phyloP scores from a whole-genome alignment of 139 green algal species.

The Chlorella sorokiniana region DNA sequence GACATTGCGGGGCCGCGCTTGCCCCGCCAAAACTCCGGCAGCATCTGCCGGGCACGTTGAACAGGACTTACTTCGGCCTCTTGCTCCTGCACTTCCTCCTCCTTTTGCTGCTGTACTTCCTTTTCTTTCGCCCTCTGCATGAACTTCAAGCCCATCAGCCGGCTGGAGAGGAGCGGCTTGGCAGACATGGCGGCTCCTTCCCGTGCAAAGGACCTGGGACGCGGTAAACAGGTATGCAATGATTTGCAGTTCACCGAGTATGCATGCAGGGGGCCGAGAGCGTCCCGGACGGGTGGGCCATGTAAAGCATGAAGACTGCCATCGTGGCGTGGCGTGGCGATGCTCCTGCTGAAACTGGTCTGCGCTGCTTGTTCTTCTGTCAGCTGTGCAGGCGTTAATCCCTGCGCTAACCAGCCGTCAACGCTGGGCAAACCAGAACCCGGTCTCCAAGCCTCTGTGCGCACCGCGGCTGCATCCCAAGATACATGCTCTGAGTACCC shows the following conservation, averaged over 20 bases:
- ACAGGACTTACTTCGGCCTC: background rate
- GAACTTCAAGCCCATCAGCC: constrained; percentile 28
- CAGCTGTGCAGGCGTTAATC: too few species aligned
- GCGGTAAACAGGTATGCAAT: background rate
- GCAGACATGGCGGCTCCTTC: background rate
- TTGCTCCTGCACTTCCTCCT: background rate
- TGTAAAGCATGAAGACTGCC: too few species aligned
- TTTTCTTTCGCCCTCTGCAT: constrained; percentile 31
- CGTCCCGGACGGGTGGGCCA: too few species aligned
- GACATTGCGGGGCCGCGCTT: background rate
- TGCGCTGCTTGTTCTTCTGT: too few species aligned
- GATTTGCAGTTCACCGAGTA: background rate
- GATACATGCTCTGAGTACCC: background rate
- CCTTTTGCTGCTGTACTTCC: background rate
- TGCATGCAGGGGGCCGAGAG: too few species aligned
- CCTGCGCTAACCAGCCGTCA: background rate
- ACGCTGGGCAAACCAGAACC: too few species aligned
- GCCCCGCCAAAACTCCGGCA: background rate
- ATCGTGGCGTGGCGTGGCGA: too few species aligned
- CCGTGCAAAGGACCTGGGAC: background rate
- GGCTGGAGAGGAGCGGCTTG: constrained; percentile 3
- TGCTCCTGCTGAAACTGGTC: too few species aligned
- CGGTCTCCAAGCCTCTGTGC: too few species aligned
- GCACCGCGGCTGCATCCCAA: background rate
- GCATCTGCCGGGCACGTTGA: too few species aligned